phyloP scores from a whole-genome alignment of 352 stramenopile species.

The Pythium brassicae region DNA sequence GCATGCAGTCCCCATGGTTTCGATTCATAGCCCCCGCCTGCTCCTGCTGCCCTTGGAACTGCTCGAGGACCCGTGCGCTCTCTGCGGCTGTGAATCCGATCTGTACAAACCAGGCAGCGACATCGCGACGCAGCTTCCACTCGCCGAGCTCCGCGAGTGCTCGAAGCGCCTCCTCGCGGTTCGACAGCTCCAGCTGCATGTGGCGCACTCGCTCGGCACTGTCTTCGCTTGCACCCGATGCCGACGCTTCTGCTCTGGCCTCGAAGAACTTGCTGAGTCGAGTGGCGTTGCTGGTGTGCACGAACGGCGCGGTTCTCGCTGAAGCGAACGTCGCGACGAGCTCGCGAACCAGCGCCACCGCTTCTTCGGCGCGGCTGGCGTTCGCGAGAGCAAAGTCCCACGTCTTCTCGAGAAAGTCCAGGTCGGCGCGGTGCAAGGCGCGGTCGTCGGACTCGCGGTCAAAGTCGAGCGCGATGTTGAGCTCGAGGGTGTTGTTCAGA shows the following conservation, averaged over 20 bases:
- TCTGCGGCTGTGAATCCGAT: constrained; percentile 14
- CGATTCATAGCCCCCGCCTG: background rate
- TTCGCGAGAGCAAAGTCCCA: constrained; percentile 15
- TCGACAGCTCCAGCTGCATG: constrained; percentile 4
- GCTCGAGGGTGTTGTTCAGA: constrained; percentile 13
- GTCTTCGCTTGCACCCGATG: background rate
- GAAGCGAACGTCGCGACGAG: constrained; percentile 6
- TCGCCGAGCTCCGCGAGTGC: constrained; percentile 13
- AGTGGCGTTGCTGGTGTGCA: constrained; percentile 12
- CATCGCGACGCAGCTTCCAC: constrained; percentile 15
- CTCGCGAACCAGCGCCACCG: constrained; percentile 7
- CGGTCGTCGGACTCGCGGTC: constrained; percentile 4
- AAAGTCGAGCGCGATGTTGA: constrained; percentile 10
- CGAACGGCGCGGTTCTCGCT: constrained; percentile 9
- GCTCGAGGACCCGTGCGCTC: constrained; percentile 4
- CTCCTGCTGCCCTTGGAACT: background rate
- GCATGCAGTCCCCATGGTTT: background rate
- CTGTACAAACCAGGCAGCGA: constrained; percentile 14
- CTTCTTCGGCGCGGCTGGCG: background rate
- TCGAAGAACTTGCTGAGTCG: constrained; percentile 11
- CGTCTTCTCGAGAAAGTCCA: constrained; percentile 16
- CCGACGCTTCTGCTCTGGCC: background rate
- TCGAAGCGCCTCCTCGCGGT: constrained; percentile 2
- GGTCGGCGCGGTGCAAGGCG: constrained; percentile 3
- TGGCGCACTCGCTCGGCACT: background rate